Conservation (phyloP, 306 rosid species). For the Cyclanthera cordifolia region DNA sequence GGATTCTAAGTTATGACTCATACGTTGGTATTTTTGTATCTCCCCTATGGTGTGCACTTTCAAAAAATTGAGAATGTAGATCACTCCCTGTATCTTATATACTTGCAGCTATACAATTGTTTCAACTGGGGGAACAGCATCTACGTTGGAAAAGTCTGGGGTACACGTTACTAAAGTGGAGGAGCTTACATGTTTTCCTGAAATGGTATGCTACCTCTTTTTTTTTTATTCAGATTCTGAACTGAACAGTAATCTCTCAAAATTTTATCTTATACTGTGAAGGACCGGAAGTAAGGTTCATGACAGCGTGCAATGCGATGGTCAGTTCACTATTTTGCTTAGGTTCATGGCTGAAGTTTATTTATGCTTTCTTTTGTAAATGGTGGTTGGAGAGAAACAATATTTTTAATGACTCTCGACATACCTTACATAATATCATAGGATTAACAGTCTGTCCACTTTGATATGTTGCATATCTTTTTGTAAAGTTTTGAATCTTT, state of each 20-base stretch:
- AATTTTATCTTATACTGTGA: neutral
- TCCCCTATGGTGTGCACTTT: neutral
- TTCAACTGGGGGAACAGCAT: constrained; percentile 93
- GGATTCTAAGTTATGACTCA: too few species aligned
- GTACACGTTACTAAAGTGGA: constrained; percentile 80
- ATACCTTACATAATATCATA: too few species aligned
- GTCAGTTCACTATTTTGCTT: neutral
- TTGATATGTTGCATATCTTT: too few species aligned
- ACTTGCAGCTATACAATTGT: constrained; percentile 60
- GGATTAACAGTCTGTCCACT: too few species aligned
- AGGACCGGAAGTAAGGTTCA: neutral
- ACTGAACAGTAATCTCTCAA: neutral
- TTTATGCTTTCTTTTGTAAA: too few species aligned
- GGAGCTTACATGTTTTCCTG: constrained; percentile 75
- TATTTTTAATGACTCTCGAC: too few species aligned
- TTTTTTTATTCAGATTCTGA: constrained; percentile 7
- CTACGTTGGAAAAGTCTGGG: constrained; percentile 69
- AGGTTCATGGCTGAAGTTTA: neutral
- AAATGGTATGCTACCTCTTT: constrained; percentile 48
- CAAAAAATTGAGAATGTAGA: neutral
- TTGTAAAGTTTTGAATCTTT: too few species aligned
- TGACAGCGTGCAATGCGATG: neutral
- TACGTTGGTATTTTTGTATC: too few species aligned
- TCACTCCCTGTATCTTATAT: neutral
- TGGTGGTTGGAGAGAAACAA: too few species aligned